Evolutionary conservation across 768 basidiomycete species (phyloP).

Genomic region (Leccinum boreale): DNA sequence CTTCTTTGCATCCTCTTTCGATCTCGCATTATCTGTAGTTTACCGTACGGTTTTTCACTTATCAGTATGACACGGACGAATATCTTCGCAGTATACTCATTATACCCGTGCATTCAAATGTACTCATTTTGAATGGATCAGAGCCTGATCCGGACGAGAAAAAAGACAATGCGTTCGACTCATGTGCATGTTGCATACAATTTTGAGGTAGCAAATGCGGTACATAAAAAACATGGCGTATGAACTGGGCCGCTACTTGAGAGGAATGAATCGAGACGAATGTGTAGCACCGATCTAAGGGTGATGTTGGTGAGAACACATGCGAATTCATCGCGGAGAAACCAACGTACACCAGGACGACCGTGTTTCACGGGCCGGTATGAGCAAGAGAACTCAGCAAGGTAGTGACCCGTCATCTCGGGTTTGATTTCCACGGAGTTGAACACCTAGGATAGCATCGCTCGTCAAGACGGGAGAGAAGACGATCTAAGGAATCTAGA

Average conservation of each 20-base stretch:
- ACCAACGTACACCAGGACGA: conserved; percentile 90
- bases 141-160: conserved; percentile 10
- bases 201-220: conserved; percentile 30
- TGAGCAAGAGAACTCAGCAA: conserved; percentile 94
- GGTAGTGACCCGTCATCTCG: conserved; percentile 99
- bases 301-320: conserved; percentile 10
- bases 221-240: conserved; percentile 26
- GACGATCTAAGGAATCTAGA: conserved; percentile 2
- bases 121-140: conserved; percentile 37
- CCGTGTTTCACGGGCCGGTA: conserved; percentile 99
- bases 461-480: background rate
- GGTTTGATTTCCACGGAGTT: conserved; percentile 99
- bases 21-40: conserved; percentile 61
- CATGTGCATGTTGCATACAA: conserved; percentile 36
- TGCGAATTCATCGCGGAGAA: background rate
- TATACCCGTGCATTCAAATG: conserved; percentile 50
- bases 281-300: conserved; percentile 84
- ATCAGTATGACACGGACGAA: conserved; percentile 60
- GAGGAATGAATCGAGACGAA: conserved; percentile 90
- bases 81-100: conserved; percentile 55
- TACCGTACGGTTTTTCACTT: conserved; percentile 44
- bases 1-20: conserved; percentile 32
- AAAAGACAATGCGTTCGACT: background rate
- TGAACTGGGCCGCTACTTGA: conserved; percentile 67
- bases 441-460: conserved; percentile 56